Percentiles rank a stretch among this genome's conserved stretches.
phyloP scores from a whole-genome alignment of 2,329 filamentous ascomycete genomes.

The Byssoonygena ceratinophila region DNA sequence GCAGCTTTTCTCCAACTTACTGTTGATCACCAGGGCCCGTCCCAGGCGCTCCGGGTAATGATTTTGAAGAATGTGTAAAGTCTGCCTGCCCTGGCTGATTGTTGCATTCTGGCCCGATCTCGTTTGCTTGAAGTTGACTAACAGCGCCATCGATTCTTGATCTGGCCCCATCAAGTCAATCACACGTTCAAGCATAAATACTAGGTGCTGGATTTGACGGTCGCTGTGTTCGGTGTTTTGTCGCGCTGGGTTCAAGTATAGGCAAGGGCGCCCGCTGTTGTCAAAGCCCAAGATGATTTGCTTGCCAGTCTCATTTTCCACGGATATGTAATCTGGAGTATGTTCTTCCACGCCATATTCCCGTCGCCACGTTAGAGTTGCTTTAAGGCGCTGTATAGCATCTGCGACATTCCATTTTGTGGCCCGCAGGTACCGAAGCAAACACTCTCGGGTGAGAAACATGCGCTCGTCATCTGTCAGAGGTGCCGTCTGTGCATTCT shows the following conservation, averaged over 20 bases:
- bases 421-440: slow-evolving; percentile 84
- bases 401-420: slow-evolving; percentile 78
- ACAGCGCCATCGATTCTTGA: slow-evolving; percentile 73
- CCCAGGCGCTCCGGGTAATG: slow-evolving; percentile 93
- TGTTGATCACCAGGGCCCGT: slow-evolving; percentile 76
- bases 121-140: slow-evolving; percentile 84
- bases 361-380: slow-evolving; percentile 75
- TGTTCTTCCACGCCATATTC: slow-evolving; percentile 70
- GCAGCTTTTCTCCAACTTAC: no score
- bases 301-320: slow-evolving; percentile 95
- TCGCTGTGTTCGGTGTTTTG: slow-evolving; percentile 87
- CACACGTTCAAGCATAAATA: slow-evolving; percentile 88
- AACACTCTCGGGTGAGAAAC: slow-evolving; percentile 85
- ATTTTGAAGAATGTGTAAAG: slow-evolving; percentile 83
- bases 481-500: slow-evolving; percentile 48
- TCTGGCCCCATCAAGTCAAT: slow-evolving; percentile 78
- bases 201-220: slow-evolving; percentile 82
- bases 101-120: slow-evolving; percentile 66
- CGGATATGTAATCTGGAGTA: slow-evolving; percentile 75
- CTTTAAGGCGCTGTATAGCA: slow-evolving; percentile 65
- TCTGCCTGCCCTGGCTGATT: slow-evolving; percentile 65
- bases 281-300: slow-evolving; percentile 85
- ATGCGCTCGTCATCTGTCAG: slow-evolving; percentile 70
- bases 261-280: slow-evolving; percentile 70
- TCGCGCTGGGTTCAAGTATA: slow-evolving; percentile 77